Conservation (phyloP, 2,329 filamentous ascomycete species). For the Colletotrichum simmondsii region DNA sequence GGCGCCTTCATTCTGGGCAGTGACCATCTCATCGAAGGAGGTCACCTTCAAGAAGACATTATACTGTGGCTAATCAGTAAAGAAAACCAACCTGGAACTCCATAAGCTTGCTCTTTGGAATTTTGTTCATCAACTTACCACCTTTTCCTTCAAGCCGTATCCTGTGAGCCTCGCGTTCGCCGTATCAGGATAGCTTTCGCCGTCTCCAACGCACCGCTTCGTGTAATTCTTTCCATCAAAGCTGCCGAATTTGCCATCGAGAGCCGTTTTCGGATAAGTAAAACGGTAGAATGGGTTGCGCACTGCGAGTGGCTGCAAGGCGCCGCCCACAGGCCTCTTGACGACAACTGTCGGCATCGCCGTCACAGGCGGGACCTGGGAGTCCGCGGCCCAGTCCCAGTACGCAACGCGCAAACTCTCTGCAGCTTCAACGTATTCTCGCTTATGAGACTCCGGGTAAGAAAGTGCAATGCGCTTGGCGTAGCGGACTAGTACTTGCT, state of each 20-base stretch:
- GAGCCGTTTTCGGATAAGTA: slow-evolving; percentile 54
- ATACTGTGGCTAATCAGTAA: slow-evolving; percentile 46
- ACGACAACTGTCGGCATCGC: slow-evolving; percentile 48
- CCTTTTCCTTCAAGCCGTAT: slow-evolving; percentile 50
- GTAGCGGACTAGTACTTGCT: slow-evolving; percentile 41
- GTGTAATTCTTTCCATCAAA: slow-evolving; percentile 32
- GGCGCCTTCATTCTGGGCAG: slow-evolving; percentile 46
- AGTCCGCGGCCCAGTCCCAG: slow-evolving; percentile 64
- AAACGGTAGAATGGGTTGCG: slow-evolving; percentile 65
- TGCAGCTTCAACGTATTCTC: slow-evolving; percentile 55
- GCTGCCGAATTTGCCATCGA: slow-evolving; percentile 50
- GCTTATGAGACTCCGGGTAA: slow-evolving; percentile 18
- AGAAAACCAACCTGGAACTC: neutral
- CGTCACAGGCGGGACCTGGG: slow-evolving; percentile 55
- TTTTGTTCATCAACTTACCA: slow-evolving; percentile 46
- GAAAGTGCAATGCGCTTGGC: slow-evolving; percentile 38
- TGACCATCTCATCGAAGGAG: slow-evolving; percentile 53
- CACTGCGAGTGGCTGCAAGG: slow-evolving; percentile 45
- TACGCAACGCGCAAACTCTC: slow-evolving; percentile 59
- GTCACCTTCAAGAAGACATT: slow-evolving; percentile 51
- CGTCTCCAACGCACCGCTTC: slow-evolving; percentile 25
- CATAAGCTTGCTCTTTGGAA: neutral
- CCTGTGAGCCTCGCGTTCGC: slow-evolving; percentile 48
- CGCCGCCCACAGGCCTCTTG: slow-evolving; percentile 50
- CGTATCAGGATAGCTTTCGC: slow-evolving; percentile 48